These are phyloP conservation scores for Mycena chlorophos DNA, from an alignment of 768 basidiomycete genomes.

Conservation along the genomic window DNA sequence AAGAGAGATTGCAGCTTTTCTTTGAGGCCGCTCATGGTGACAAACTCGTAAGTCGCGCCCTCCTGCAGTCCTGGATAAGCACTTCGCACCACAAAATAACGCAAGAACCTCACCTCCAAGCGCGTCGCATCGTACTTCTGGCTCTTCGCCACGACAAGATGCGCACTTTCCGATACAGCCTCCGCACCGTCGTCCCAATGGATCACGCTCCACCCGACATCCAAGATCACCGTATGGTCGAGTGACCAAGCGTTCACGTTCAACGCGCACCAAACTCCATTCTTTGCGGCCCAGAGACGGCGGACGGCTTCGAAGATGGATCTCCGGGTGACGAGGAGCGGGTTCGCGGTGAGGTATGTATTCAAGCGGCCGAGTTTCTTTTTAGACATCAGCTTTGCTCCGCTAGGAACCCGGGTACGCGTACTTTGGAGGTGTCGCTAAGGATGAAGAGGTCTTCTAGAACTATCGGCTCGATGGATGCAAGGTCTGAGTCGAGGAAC, in stretches of 20 bases:
- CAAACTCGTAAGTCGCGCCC: conserved; percentile 43
- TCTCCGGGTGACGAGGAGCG: conserved; percentile 46
- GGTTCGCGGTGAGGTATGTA: conserved; percentile 50
- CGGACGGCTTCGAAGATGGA: conserved; percentile 54
- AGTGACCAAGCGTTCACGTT: conserved; percentile 64
- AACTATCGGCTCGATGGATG: conserved; percentile 44
- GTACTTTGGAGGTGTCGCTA: conserved; percentile 46
- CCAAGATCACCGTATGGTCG: conserved; percentile 54
- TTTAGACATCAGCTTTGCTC: conserved; percentile 29
- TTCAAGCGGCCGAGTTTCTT: conserved; percentile 44
- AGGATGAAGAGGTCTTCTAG: conserved; percentile 42
- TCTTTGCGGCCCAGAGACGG: conserved; percentile 44
- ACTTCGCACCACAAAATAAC: neutral
- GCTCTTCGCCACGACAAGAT: conserved; percentile 48
- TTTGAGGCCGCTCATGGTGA: conserved; percentile 43
- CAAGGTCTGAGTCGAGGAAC: conserved; percentile 43
- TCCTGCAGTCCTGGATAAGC: conserved; percentile 29
- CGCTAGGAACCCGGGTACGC: neutral
- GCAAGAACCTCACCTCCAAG: neutral
- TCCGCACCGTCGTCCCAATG: conserved; percentile 42
- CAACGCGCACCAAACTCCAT: conserved; percentile 55
- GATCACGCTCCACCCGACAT: conserved; percentile 55
- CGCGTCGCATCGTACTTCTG: conserved; percentile 33
- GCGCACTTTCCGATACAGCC: conserved; percentile 42
- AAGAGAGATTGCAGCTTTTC: conserved; percentile 40